A percentile compares a stretch with the other conserved stretches of the same genome.
These are phyloP conservation scores for Eucalyptus melliodora DNA, from an alignment of 345 rosid genomes.

Conservation along the genomic window DNA sequence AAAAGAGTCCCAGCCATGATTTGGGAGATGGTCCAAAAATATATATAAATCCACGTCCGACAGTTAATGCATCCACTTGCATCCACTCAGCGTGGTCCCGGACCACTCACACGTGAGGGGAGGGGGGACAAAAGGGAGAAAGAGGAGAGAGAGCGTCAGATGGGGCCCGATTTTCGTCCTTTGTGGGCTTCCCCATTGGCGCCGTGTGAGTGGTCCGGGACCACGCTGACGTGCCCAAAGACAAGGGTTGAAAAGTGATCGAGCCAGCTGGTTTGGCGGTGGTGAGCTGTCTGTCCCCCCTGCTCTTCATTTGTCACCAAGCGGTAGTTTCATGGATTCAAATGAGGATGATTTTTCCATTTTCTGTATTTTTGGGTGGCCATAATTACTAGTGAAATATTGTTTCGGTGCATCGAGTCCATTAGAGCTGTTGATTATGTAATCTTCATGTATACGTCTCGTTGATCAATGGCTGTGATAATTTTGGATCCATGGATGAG, in stretches of 20 bases:
- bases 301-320: not conserved
- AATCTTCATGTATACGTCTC: not conserved
- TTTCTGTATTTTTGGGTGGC: not conserved
- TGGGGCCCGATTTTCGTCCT: no score
- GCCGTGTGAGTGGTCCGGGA: no score
- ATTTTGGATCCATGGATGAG: not conserved
- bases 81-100: no score
- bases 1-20: not conserved
- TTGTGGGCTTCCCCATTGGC: no score
- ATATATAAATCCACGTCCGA: not conserved
- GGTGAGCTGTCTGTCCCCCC: not conserved
- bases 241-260: not conserved
- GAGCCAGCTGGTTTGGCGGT: not conserved
- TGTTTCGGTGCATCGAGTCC: not conserved
- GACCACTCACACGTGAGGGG: no score
- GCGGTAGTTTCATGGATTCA: not conserved
- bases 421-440: not conserved
- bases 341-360: not conserved
- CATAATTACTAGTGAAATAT: not conserved
- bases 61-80: not conserved
- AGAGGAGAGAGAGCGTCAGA: no score
- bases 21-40: not conserved
- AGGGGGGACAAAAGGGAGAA: no score
- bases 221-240: no score
- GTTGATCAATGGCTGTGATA: not conserved